Conservation (phyloP, 495 filamentous ascomycete species). For the Tetracladium setigerum region DNA sequence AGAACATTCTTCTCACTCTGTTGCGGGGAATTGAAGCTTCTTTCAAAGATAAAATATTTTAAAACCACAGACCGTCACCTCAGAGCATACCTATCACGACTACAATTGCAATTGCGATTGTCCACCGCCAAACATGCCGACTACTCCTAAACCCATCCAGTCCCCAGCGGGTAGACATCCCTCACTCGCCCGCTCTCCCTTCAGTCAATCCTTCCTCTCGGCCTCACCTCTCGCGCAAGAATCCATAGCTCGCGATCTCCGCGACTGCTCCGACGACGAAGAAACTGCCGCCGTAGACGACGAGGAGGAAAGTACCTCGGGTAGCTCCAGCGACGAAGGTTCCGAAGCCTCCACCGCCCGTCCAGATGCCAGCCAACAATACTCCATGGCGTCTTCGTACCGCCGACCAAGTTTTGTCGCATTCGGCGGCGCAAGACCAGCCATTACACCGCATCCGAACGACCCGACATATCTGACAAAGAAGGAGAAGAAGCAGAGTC, state of each 20-base stretch:
- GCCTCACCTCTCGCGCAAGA: constrained; percentile 58
- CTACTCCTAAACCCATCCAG: constrained; percentile 12
- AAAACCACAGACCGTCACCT: too few species aligned
- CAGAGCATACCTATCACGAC: neutral
- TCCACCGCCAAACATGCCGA: constrained; percentile 9
- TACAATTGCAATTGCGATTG: too few species aligned
- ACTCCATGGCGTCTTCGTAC: constrained; percentile 63
- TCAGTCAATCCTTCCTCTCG: constrained; percentile 40
- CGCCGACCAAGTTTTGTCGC: constrained; percentile 58
- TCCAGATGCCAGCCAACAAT: constrained; percentile 29
- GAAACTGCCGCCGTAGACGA: constrained; percentile 40
- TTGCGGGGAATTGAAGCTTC: too few species aligned
- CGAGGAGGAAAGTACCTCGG: constrained; percentile 18
- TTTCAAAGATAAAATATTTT: too few species aligned
- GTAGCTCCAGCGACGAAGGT: constrained; percentile 16
- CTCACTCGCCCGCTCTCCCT: constrained; percentile 21
- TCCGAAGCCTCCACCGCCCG: constrained; percentile 43
- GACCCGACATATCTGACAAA: constrained; percentile 46
- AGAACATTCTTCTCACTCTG: too few species aligned
- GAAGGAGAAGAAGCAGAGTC: constrained; percentile 37
- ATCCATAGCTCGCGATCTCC: constrained; percentile 61
- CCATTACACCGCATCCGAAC: constrained; percentile 31
- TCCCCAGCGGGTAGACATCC: neutral
- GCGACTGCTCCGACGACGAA: constrained; percentile 32
- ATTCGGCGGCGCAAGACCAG: constrained; percentile 46